These are phyloP conservation scores for Rutidosis leptorrhynchoides DNA, from an alignment of 129 eudicot genomes.

Conservation along the genomic window DNA sequence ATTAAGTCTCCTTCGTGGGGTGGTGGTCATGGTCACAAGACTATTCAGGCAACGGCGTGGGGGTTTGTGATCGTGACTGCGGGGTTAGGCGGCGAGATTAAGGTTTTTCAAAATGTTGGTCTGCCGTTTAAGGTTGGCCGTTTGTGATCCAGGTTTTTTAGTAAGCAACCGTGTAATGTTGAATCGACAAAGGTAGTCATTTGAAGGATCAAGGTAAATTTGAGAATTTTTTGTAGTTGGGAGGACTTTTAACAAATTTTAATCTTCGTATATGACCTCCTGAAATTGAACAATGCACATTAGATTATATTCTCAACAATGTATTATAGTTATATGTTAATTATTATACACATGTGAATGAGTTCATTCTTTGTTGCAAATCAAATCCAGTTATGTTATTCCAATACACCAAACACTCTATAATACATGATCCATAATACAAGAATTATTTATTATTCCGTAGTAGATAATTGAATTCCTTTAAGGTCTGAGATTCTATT, in stretches of 20 bases:
- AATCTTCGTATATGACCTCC: slow-evolving; percentile 1
- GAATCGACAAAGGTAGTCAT: background rate
- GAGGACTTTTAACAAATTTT: slow-evolving; percentile 1
- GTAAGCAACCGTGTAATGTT: background rate
- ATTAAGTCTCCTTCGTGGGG: slow-evolving; percentile 17
- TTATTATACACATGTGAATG: background rate
- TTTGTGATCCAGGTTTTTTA: slow-evolving; percentile 30
- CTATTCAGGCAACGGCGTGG: slow-evolving; percentile 89
- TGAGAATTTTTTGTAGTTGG: slow-evolving; percentile 2
- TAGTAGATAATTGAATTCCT: too few species aligned
- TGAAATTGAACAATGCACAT: background rate
- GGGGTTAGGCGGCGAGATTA: slow-evolving; percentile 76
- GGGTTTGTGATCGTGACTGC: slow-evolving; percentile 86
- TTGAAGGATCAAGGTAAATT: slow-evolving; percentile 24
- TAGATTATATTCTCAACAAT: slow-evolving; percentile 10
- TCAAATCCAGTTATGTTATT: background rate
- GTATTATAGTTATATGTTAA: background rate
- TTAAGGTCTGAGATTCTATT: too few species aligned
- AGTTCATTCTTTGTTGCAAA: background rate
- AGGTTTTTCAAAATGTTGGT: slow-evolving; percentile 84
- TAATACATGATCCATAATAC: too few species aligned
- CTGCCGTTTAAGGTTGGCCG: slow-evolving; percentile 70
- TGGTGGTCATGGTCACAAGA: slow-evolving; percentile 43
- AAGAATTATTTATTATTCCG: too few species aligned
- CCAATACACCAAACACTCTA: background rate